Evolutionary conservation across 2,329 filamentous ascomycete genomes (phyloP), one percentile per base, ranked within the genome.

Genomic region (Phaeophleospora eucalypticola): DNA sequence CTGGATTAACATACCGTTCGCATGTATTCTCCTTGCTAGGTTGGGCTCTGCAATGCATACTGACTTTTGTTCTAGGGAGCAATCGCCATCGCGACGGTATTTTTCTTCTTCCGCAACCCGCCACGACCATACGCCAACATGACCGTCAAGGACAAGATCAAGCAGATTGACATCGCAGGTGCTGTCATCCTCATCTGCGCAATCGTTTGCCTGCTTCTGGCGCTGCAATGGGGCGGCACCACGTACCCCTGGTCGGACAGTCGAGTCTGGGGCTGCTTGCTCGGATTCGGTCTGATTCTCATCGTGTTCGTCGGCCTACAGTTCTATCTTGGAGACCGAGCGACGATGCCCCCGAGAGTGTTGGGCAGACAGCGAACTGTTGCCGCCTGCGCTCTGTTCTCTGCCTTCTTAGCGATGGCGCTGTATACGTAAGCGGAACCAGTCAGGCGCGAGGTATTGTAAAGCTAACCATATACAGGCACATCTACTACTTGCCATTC

Each of bases 161-260:
- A 70, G 0, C 72, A 77, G 53, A 71, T 78, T 65, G 76, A 79
- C 50, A 65, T 71, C 3, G 48, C 70, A 1, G 76, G 75, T 2
- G 65, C 70, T 4, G 58, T 68, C 16, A 56, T 76, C 29, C 60
- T 79, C 36, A 72, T 63, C 16, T 53, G 49, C 12, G 48, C 39
- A 10, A 60, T 66, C 20, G 46, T 62, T 3, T 78, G 69, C 64
- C 64, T 53, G 60, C 65, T 58, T 62, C 70, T 62, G 53, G 77
- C 59, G 61, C 64, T 54, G 68, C 71, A 79, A 49, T 68, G 78
- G 35, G 68, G 68, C 4, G 75, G 75, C 4, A 64, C 63, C 1
- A 68, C 61, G 1, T 51, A 78, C 36, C 37, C 61, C 2, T 67
- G 64, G 64, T 53, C 46, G 3, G 45, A 58, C 32, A 50, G 49